Evolutionary conservation across 495 filamentous ascomycete species (phyloP).

Genomic region (Neurospora sp.): DNA sequence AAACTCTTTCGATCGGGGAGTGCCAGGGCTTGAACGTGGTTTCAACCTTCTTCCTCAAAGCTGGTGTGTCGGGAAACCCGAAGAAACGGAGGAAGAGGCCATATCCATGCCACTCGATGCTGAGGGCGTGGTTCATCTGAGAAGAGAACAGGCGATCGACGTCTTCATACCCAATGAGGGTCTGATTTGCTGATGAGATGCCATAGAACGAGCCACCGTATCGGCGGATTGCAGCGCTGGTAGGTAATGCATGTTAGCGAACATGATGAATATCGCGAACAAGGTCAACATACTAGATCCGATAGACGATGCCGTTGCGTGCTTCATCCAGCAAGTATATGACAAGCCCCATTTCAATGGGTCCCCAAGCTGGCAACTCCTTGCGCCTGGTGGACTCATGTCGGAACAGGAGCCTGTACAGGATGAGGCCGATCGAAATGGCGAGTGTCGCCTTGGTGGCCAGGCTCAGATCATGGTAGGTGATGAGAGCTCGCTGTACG

Average conservation of each 20-base stretch:
- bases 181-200: constrained; percentile 1
- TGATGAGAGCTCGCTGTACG: not conserved
- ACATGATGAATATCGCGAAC: not conserved
- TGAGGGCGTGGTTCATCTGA: not conserved
- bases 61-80: not conserved
- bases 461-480: not conserved
- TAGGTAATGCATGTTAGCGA: not conserved
- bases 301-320: not conserved
- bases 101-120: not conserved
- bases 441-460: not conserved
- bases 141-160: constrained; percentile 1
- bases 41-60: not conserved
- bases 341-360: not conserved
- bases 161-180: not conserved
- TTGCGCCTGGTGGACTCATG: not conserved
- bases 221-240: not conserved
- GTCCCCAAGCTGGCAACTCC: not conserved
- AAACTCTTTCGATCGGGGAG: not conserved
- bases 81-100: constrained; percentile 2
- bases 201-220: constrained; percentile 3
- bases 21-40: not conserved
- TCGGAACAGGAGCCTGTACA: not conserved
- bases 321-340: not conserved
- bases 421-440: not conserved
- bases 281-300: not conserved